phyloP scores from a whole-genome alignment of 73 alveolate species.

The Blepharisma japonicum region DNA sequence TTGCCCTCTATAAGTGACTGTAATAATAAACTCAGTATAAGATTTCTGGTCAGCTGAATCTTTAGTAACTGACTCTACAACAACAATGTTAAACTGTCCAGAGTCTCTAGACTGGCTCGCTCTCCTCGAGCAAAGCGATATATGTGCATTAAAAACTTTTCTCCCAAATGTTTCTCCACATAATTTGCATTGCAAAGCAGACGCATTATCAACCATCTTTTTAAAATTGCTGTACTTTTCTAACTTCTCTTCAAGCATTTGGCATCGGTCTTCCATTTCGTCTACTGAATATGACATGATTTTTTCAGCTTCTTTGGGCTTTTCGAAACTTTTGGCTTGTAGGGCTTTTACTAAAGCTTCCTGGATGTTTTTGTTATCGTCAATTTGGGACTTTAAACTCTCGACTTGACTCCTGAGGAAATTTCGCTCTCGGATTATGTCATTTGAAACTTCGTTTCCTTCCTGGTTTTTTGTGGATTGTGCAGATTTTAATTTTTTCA shows the following conservation, averaged over 20 bases:
- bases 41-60: conserved; percentile 22
- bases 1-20: conserved; percentile 14
- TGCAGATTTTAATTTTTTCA: not conserved
- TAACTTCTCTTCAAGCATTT: conserved; percentile 48
- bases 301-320: conserved; percentile 48
- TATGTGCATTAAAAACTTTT: conserved; percentile 32
- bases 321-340: conserved; percentile 22
- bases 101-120: not conserved
- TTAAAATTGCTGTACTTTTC: conserved; percentile 45
- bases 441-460: conserved; percentile 28
- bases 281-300: conserved; percentile 54
- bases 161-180: conserved; percentile 40
- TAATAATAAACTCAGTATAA: not conserved
- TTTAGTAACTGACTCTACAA: not conserved
- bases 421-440: not conserved
- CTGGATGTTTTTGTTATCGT: conserved; percentile 16
- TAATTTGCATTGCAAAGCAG: conserved; percentile 40
- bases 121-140: not conserved
- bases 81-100: not conserved
- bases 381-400: not conserved
- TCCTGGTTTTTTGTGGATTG: not conserved
- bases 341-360: conserved; percentile 29
- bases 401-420: conserved; percentile 8
- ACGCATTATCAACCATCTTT: conserved; percentile 42
- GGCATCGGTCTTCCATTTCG: conserved; percentile 56